phyloP scores from a whole-genome alignment of 192 early-diverging fungal genomes.

The Coemansia sp. region DNA sequence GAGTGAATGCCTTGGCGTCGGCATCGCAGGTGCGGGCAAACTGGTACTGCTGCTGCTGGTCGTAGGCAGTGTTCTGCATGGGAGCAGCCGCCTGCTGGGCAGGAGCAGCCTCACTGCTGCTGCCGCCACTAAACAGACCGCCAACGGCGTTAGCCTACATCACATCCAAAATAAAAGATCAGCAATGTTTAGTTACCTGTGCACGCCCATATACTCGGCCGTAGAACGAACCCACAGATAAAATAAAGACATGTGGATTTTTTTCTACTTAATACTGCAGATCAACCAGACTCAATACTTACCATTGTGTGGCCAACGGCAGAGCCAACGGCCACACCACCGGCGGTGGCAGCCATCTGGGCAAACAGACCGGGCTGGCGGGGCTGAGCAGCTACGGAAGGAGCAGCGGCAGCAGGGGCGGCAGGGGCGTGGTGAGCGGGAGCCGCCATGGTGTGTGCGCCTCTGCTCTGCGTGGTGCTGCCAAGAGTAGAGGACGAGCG shows the following conservation, averaged over 20 bases:
- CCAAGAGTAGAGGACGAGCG: not conserved
- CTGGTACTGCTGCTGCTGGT: constrained; percentile 43
- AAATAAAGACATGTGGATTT: too few species aligned
- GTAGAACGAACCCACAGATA: too few species aligned
- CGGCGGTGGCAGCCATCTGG: constrained; percentile 91
- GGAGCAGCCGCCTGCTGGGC: constrained; percentile 10
- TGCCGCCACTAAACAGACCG: constrained; percentile 50
- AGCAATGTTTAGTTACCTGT: too few species aligned
- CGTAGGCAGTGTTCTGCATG: not conserved
- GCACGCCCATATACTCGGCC: too few species aligned
- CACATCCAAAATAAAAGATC: not conserved
- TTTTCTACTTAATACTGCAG: too few species aligned
- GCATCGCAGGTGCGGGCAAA: constrained; percentile 53
- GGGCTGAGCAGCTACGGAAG: constrained; percentile 38
- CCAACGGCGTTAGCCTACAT: constrained; percentile 36
- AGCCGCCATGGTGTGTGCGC: constrained; percentile 50
- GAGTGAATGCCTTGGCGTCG: constrained; percentile 80
- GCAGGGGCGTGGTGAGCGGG: constrained; percentile 54
- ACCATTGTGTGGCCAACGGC: constrained; percentile 66
- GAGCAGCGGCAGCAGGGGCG: constrained; percentile 52
- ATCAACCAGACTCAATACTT: constrained; percentile 16
- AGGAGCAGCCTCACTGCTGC: constrained; percentile 27
- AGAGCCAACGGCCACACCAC: constrained; percentile 89
- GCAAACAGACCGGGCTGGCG: constrained; percentile 66
- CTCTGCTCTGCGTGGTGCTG: constrained; percentile 18